These are phyloP conservation scores for Prunus dulcis DNA, from an alignment of 306 rosid species.

Conservation along the genomic window DNA sequence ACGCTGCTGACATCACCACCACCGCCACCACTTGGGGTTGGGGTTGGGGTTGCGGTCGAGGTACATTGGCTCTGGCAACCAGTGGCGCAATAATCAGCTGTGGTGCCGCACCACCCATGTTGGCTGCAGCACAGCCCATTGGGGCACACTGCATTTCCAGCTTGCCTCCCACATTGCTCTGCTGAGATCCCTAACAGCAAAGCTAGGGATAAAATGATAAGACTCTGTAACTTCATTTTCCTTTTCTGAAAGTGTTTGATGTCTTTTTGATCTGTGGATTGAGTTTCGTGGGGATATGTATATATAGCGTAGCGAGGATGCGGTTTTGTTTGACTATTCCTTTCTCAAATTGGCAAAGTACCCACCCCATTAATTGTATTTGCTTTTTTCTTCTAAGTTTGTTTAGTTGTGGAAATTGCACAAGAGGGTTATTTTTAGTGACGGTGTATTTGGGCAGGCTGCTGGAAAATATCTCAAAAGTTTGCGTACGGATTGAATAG, in stretches of 20 bases:
- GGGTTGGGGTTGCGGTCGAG: not conserved
- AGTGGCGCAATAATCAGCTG: not conserved
- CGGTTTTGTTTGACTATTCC: not conserved
- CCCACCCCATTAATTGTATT: not conserved
- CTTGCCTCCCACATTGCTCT: constrained; percentile 28
- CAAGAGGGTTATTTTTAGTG: not conserved
- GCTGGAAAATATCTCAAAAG: not conserved
- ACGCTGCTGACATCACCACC: constrained; percentile 22
- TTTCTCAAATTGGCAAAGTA: not conserved
- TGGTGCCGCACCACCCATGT: constrained; percentile 29
- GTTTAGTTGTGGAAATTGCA: not conserved
- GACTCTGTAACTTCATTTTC: not conserved
- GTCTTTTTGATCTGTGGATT: not conserved
- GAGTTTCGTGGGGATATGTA: no score
- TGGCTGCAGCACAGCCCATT: constrained; percentile 23
- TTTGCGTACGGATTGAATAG: no score
- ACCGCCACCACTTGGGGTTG: not conserved
- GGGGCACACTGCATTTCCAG: constrained; percentile 14
- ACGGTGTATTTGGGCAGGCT: not conserved
- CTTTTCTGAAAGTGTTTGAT: not conserved
- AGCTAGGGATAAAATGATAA: not conserved
- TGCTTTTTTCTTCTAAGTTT: not conserved
- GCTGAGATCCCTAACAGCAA: constrained; percentile 9
- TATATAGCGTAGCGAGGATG: not conserved
- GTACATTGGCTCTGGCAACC: constrained; percentile 27